Percentiles rank a stretch among this genome's conserved stretches.
These are phyloP conservation scores for Lumnitzera racemosa DNA, from an alignment of 345 rosid genomes.

Conservation along the genomic window DNA sequence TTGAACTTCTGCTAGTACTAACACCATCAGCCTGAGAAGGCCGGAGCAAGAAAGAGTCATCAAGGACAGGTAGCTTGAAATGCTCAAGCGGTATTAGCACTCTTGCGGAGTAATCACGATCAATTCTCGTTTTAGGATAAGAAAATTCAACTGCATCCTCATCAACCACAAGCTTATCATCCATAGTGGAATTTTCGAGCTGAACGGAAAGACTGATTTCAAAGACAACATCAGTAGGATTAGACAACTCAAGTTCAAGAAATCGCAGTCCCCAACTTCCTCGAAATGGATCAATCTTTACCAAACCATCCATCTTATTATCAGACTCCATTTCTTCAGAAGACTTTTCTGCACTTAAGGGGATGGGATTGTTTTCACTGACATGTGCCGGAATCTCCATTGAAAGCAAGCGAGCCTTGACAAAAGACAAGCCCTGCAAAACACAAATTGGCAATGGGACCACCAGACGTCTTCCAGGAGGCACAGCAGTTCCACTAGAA, in stretches of 20 bases:
- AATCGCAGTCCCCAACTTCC: constrained; percentile 99
- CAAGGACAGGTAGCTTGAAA: constrained; percentile 90
- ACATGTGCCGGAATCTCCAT: constrained; percentile 98
- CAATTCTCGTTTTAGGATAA: constrained; percentile 86
- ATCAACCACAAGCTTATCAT: constrained; percentile 33
- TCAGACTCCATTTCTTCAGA: constrained; percentile 38
- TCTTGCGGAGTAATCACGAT: constrained; percentile 85
- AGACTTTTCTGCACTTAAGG: constrained; percentile 18
- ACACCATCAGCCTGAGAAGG: constrained; percentile 49
- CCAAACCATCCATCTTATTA: constrained; percentile 61
- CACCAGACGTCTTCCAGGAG: constrained; percentile 86
- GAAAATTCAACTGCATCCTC: constrained; percentile 55
- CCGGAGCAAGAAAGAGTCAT: constrained; percentile 72
- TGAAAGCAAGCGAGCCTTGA: constrained; percentile 88
- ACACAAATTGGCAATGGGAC: constrained; percentile 89
- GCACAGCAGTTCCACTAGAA: constrained; percentile 34
- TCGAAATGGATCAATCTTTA: constrained; percentile 85
- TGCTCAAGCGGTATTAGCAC: constrained; percentile 93
- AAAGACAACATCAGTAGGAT: constrained; percentile 92
- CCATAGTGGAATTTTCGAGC: constrained; percentile 50
- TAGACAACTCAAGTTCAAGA: constrained; percentile 88
- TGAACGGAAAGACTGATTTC: constrained; percentile 82
- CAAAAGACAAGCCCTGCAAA: constrained; percentile 86
- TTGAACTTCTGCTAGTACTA: constrained; percentile 33
- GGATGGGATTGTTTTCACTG: constrained; percentile 48